Evolutionary conservation across 306 rosid genomes (phyloP).

Genomic region (Cyclanthera cordifolia): DNA sequence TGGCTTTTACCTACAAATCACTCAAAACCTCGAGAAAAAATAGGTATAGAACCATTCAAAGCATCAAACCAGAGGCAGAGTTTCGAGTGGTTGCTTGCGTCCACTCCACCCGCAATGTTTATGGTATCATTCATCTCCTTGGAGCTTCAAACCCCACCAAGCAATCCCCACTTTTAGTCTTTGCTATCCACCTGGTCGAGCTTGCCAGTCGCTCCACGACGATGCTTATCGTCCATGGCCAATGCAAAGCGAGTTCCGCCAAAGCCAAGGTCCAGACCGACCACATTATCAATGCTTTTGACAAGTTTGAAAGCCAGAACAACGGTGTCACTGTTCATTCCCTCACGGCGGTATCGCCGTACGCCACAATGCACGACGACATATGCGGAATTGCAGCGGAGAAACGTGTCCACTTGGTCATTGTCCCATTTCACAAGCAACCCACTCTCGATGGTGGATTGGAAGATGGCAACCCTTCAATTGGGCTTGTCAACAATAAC

Average conservation of each 20-base stretch:
- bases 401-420: constrained; percentile 19
- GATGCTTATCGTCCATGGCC: constrained; percentile 36
- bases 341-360: constrained; percentile 31
- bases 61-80: constrained; percentile 20
- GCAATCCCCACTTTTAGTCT: constrained; percentile 23
- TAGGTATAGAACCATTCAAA: constrained; percentile 24
- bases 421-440: constrained; percentile 26
- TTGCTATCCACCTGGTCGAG: constrained; percentile 35
- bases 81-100: constrained; percentile 31
- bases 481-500: constrained; percentile 18
- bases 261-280: neutral
- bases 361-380: constrained; percentile 34
- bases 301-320: constrained; percentile 10
- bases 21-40: neutral
- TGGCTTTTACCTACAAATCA: constrained; percentile 18
- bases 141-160: constrained; percentile 25
- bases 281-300: constrained; percentile 13
- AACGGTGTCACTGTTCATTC: constrained; percentile 16
- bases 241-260: constrained; percentile 12
- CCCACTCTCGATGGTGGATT: constrained; percentile 16
- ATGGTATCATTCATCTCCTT: constrained; percentile 26
- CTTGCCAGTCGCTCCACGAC: constrained; percentile 27
- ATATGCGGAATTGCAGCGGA: constrained; percentile 32
- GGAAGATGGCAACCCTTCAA: constrained; percentile 19
- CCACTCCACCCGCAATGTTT: constrained; percentile 22